Conservation (phyloP, 1,139 yeast genomes). For the Taphrina confusa region DNA sequence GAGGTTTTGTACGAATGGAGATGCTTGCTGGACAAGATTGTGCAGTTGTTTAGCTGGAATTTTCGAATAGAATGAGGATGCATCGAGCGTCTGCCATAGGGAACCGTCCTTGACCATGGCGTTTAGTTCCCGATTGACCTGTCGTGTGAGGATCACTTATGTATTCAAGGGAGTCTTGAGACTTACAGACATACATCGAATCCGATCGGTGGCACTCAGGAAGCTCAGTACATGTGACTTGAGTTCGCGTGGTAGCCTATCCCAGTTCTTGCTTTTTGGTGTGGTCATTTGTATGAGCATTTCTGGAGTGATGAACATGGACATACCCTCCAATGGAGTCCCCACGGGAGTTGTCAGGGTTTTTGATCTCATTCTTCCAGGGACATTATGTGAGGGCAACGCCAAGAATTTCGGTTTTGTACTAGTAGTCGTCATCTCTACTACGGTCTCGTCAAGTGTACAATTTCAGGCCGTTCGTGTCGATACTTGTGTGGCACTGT, state of each 20-base stretch:
- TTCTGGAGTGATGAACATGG: slow-evolving; percentile 13
- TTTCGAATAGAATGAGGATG: slow-evolving; percentile 23
- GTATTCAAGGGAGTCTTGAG: not conserved
- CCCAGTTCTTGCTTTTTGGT: slow-evolving; percentile 44
- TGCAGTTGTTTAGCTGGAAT: slow-evolving; percentile 36
- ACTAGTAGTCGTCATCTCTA: too few relatives aligned
- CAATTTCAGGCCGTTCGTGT: too few relatives aligned
- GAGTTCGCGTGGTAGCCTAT: slow-evolving; percentile 39
- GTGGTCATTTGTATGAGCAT: not conserved
- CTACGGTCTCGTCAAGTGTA: too few relatives aligned
- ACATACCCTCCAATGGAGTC: slow-evolving; percentile 12
- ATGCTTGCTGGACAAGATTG: slow-evolving; percentile 34
- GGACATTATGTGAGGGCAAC: not conserved
- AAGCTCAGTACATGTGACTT: slow-evolving; percentile 27
- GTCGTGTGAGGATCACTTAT: not conserved
- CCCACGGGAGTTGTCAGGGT: slow-evolving; percentile 28
- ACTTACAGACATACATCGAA: slow-evolving; percentile 33
- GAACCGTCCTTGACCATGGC: slow-evolving; percentile 37
- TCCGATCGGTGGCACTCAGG: slow-evolving; percentile 26
- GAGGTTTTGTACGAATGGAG: slow-evolving; percentile 37
- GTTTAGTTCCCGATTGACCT: slow-evolving; percentile 13
- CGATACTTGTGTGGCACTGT: too few relatives aligned
- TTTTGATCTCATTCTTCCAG: slow-evolving; percentile 9
- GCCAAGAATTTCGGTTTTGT: slow-evolving; percentile 7
- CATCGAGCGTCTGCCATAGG: slow-evolving; percentile 39